Evolutionary conservation across 805 yeast genomes (phyloP), one percentile per base, ranked within the genome.

Genomic region (Metschnikowia orientalis): DNA sequence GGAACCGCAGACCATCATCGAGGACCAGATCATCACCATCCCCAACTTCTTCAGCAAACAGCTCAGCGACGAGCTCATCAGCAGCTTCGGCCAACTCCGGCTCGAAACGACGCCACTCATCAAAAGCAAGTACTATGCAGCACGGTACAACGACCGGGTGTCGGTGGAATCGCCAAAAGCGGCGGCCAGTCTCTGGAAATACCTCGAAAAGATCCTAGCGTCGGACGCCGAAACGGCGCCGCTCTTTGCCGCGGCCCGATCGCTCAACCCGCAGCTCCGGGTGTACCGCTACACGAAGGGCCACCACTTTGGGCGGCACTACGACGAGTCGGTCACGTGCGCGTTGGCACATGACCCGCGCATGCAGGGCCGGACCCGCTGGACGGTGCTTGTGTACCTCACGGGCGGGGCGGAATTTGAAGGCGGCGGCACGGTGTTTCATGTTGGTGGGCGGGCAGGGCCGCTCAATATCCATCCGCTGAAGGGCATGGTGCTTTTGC

Each of bases 391-490:
- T 23, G 58, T 78, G 1, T 78, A 78, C 45, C 53, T 78, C 17
- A 70, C 77, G 2, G 81, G 81, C 2, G 77, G 59, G 16, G 74
- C 69, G 2, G 78, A 71, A 20, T 68, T 77, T 29, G 40, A 42
- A 7, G 84, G 83, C 10, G 85, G 85, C 0, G 77, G 71, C 12
- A 78, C 85, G 0, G 59, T 72, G 4, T 78, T 78, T 41, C 63
- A 76, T 40, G 61, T 60, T 3, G 49, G 50, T 11, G 17, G 21
- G 6, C 46, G 53, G 5, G 40, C 42, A 2, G 40, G 48, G 13
- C 56, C 57, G 1, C 42, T 61, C 17, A 57, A 56, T 10, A 60
- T 75, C 3, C 70, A 66, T 35, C 81, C 82, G 0, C 46, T 50
- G 11, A 63, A 58, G 35, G 85, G 83, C 0, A 60, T 70, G 70